These are phyloP conservation scores for Umbilicus rupestris DNA, from an alignment of 164 flowering plant species.

Conservation along the genomic window DNA sequence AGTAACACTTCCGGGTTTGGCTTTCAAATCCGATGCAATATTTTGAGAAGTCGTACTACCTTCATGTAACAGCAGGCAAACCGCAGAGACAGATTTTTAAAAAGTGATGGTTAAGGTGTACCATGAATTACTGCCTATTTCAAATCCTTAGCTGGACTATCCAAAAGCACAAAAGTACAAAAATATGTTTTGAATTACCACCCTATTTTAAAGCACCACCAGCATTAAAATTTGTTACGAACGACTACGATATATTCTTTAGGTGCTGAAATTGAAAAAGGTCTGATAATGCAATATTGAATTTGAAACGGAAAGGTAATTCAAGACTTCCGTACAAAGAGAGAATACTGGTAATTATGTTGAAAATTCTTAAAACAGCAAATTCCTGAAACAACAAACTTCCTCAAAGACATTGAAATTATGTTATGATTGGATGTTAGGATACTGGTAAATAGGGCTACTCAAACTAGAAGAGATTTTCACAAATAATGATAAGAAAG, in stretches of 20 bases:
- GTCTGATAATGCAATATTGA: neutral
- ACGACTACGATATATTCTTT: neutral
- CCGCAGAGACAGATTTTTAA: neutral
- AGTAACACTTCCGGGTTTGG: constrained; percentile 50
- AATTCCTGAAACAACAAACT: neutral
- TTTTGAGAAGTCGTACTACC: constrained; percentile 51
- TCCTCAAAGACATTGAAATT: neutral
- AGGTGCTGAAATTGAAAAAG: neutral
- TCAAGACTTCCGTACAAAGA: neutral
- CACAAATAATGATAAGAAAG: neutral
- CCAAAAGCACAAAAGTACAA: neutral
- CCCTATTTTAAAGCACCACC: too few species aligned
- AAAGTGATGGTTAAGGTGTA: neutral
- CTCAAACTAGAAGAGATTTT: neutral
- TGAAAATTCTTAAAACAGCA: neutral
- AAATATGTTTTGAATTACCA: neutral
- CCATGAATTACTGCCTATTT: neutral
- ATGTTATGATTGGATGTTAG: neutral
- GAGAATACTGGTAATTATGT: too few species aligned
- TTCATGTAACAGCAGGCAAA: constrained; percentile 20
- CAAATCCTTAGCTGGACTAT: neutral
- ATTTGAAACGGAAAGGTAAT: neutral
- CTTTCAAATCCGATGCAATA: constrained; percentile 44
- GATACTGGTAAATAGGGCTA: neutral
- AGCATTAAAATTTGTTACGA: neutral